A percentile compares a stretch with the other conserved stretches of the same genome.
These are phyloP conservation scores for Zygosaccharomyces gambellarensis DNA, from an alignment of 805 yeast species.

Conservation along the genomic window DNA sequence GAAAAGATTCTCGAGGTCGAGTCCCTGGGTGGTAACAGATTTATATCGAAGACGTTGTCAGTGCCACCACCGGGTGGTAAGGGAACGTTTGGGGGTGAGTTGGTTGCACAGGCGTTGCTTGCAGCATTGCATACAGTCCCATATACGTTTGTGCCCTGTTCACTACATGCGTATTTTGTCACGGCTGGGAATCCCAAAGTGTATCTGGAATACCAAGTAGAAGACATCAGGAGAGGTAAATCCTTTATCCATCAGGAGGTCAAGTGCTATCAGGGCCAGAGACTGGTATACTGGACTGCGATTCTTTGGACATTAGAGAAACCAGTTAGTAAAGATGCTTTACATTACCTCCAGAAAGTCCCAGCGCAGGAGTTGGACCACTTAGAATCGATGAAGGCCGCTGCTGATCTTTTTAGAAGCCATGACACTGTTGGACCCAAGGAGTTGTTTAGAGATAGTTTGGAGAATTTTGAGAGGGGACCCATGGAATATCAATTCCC, in stretches of 20 bases:
- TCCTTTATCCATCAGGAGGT: constrained; percentile 51
- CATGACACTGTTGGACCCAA: constrained; percentile 11
- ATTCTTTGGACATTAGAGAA: constrained; percentile 40
- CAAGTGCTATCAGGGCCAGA: constrained; percentile 49
- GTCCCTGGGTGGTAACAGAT: constrained; percentile 19
- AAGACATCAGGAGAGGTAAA: constrained; percentile 47
- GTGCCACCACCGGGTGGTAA: constrained; percentile 49
- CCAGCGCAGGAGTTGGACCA: constrained; percentile 33
- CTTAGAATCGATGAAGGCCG: constrained; percentile 31
- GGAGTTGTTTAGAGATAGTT: constrained; percentile 17
- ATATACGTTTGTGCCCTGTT: constrained; percentile 47
- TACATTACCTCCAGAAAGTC: constrained; percentile 27
- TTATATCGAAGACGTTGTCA: constrained; percentile 23
- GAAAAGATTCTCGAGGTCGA: constrained; percentile 22
- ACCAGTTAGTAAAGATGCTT: constrained; percentile 10
- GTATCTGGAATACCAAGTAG: constrained; percentile 52
- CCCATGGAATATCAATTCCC: constrained; percentile 36
- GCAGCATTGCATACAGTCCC: constrained; percentile 54
- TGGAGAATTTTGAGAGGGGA: constrained; percentile 34
- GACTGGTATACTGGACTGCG: constrained; percentile 47
- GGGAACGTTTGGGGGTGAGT: constrained; percentile 69
- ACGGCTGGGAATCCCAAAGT: constrained; percentile 45
- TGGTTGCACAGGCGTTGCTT: constrained; percentile 59
- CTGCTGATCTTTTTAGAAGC: constrained; percentile 19
- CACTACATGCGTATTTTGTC: constrained; percentile 60